These are phyloP conservation scores for Zygosaccharomyces gambellarensis DNA, from an alignment of 805 yeast genomes.

Conservation along the genomic window DNA sequence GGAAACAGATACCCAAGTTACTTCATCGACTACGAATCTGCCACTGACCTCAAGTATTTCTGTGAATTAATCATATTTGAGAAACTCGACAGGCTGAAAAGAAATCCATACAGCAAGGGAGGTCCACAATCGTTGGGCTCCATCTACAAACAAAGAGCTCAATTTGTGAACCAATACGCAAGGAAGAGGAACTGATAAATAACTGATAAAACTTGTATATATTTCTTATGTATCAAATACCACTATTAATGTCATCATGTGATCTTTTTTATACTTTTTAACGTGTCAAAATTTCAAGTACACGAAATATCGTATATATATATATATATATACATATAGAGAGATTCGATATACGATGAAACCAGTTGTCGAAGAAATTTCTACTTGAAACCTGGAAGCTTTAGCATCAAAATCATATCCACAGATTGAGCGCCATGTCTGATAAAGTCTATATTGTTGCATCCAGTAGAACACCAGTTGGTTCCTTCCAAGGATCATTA, in stretches of 20 bases:
- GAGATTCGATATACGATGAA: background rate
- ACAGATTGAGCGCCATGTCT: conserved; percentile 24
- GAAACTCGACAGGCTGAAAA: conserved; percentile 32
- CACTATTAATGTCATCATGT: background rate
- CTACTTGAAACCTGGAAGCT: background rate
- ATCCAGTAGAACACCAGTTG: conserved; percentile 92
- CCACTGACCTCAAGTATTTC: conserved; percentile 59
- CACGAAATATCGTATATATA: conserved; percentile 1
- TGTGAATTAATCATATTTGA: conserved; percentile 52
- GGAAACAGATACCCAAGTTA: conserved; percentile 79
- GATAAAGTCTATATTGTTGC: conserved; percentile 79
- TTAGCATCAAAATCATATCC: background rate
- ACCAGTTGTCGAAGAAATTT: background rate
- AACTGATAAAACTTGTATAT: conserved; percentile 1
- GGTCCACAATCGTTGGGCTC: conserved; percentile 7
- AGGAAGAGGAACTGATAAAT: background rate
- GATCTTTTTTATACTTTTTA: background rate
- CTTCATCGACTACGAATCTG: conserved; percentile 72
- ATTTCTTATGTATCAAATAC: background rate
- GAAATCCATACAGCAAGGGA: conserved; percentile 28
- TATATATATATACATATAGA: background rate
- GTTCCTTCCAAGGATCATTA: conserved; percentile 84
- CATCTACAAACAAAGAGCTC: conserved; percentile 3
- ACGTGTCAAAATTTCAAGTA: background rate
- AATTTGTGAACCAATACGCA: background rate